Conservation (phyloP, 2,329 filamentous ascomycete genomes). For the Apiospora koreana region DNA sequence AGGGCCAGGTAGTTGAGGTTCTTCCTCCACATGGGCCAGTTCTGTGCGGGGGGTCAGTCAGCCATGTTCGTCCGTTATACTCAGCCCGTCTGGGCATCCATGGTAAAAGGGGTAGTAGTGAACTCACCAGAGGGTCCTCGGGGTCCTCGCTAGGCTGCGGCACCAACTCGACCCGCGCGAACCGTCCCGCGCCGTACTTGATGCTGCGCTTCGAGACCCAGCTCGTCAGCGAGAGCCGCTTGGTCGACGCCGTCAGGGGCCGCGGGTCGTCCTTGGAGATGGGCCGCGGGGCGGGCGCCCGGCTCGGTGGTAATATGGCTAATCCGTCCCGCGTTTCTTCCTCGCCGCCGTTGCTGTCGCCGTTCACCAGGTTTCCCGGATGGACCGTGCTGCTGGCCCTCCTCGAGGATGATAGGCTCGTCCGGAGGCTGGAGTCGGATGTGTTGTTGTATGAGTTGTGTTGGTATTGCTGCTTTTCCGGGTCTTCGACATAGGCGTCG, state of each 20-base stretch:
- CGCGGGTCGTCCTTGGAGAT: constrained; percentile 1
- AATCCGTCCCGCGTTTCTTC: neutral
- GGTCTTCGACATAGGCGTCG: neutral
- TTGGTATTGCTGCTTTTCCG: neutral
- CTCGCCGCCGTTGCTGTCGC: neutral
- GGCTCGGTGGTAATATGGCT: neutral
- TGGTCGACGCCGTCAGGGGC: constrained; percentile 36
- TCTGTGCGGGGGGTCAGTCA: constrained; percentile 39
- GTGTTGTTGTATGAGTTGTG: neutral
- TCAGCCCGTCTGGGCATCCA: neutral
- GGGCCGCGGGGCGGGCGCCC: neutral
- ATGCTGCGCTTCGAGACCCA: constrained; percentile 37
- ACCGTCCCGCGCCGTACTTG: constrained; percentile 49
- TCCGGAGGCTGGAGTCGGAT: neutral
- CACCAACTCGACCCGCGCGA: constrained; percentile 46
- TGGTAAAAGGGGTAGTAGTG: neutral
- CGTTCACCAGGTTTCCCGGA: neutral
- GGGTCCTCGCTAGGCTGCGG: constrained; percentile 58
- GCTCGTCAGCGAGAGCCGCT: constrained; percentile 36
- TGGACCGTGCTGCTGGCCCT: neutral
- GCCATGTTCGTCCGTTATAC: too few relatives aligned
- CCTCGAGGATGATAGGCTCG: neutral
- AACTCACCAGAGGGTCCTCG: constrained; percentile 55
- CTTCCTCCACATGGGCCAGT: constrained; percentile 58
- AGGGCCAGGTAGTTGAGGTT: constrained; percentile 50